These are phyloP conservation scores for Kodamaea jinghongensis DNA, from an alignment of 805 yeast genomes.

Conservation along the genomic window DNA sequence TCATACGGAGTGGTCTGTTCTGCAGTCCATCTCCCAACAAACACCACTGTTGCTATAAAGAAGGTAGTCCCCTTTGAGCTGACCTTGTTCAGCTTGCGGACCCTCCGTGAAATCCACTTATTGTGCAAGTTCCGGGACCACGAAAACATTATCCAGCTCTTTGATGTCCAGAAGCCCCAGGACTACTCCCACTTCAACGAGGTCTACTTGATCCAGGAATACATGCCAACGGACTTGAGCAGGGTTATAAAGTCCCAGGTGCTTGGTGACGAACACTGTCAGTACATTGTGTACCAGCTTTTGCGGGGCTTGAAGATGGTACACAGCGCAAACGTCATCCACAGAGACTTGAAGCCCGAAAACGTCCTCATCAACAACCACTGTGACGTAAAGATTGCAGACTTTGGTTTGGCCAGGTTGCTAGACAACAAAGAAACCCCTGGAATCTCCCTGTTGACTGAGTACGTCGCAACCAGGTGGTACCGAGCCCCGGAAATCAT, in stretches of 20 bases:
- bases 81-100: constrained; percentile 63
- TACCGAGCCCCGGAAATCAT: constrained; percentile 82
- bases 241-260: constrained; percentile 55
- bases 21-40: constrained; percentile 61
- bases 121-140: constrained; percentile 63
- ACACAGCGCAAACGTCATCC: constrained; percentile 72
- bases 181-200: constrained; percentile 61
- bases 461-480: constrained; percentile 84
- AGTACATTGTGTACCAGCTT: constrained; percentile 68
- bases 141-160: constrained; percentile 66
- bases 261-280: constrained; percentile 64
- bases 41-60: constrained; percentile 70
- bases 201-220: constrained; percentile 72
- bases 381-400: constrained; percentile 76
- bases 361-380: constrained; percentile 64
- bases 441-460: constrained; percentile 55
- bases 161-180: constrained; percentile 64
- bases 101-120: constrained; percentile 67
- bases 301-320: constrained; percentile 67
- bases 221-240: constrained; percentile 74
- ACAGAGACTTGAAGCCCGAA: constrained; percentile 75
- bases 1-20: constrained; percentile 79
- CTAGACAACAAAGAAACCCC: constrained; percentile 18
- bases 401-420: constrained; percentile 68
- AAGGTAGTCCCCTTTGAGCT: constrained; percentile 70